These are phyloP conservation scores for Tetracladium marchalianum DNA, from an alignment of 495 filamentous ascomycete species.

Conservation along the genomic window DNA sequence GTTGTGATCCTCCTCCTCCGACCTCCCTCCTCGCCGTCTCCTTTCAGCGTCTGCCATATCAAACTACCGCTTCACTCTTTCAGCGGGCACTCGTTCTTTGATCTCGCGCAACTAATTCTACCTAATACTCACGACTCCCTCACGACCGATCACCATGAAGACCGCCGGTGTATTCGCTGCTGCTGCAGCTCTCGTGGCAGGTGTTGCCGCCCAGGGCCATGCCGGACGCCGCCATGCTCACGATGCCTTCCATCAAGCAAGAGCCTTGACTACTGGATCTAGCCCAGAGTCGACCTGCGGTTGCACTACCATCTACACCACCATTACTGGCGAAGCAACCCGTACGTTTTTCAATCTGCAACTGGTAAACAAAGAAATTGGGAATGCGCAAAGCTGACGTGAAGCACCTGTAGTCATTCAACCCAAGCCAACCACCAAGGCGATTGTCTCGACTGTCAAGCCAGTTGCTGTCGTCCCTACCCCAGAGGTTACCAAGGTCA, in stretches of 20 bases:
- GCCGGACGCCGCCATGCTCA: slow-evolving; percentile 50
- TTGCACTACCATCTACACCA: slow-evolving; percentile 58
- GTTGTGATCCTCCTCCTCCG: slow-evolving; percentile 38
- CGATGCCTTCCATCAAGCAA: slow-evolving; percentile 32
- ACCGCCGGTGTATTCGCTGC: slow-evolving; percentile 12
- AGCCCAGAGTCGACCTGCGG: slow-evolving; percentile 39
- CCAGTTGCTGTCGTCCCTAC: slow-evolving; percentile 45
- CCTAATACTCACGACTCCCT: not conserved
- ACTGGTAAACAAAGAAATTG: slow-evolving; percentile 4
- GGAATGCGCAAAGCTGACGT: too few relatives aligned
- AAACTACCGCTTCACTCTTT: slow-evolving; percentile 92
- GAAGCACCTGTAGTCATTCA: slow-evolving; percentile 21
- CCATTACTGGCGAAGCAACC: slow-evolving; percentile 37
- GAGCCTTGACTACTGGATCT: slow-evolving; percentile 27
- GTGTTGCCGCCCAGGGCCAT: slow-evolving; percentile 51
- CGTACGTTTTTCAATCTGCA: slow-evolving; percentile 34
- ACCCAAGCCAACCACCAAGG: slow-evolving; percentile 26
- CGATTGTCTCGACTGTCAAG: slow-evolving; percentile 19
- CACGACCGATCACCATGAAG: slow-evolving; percentile 17
- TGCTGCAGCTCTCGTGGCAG: slow-evolving; percentile 52
- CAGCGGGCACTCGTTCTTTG: slow-evolving; percentile 76
- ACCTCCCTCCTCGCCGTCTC: slow-evolving; percentile 35
- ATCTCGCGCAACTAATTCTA: not conserved
- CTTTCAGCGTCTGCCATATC: slow-evolving; percentile 20
- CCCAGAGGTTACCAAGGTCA: slow-evolving; percentile 53